A percentile compares a stretch with the other conserved stretches of the same genome.
Evolutionary conservation across 164 flowering plant species (phyloP).

Genomic region (Liquidambar formosana): DNA sequence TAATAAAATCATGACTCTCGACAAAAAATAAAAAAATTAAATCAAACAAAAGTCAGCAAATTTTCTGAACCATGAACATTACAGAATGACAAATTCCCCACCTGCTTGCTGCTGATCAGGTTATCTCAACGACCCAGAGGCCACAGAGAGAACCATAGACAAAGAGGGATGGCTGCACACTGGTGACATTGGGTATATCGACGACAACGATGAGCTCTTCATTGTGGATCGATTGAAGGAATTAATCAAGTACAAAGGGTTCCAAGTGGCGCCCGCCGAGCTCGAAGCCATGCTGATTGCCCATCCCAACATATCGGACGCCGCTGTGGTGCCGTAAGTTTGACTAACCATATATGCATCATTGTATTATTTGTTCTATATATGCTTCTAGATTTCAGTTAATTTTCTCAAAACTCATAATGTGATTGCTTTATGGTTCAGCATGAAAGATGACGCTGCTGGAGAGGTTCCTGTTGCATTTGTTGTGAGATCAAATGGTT

Average conservation of each 20-base stretch:
- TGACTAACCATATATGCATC: neutral
- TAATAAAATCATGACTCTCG: too few relatives aligned
- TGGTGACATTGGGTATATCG: conserved; percentile 85
- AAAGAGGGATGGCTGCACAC: conserved; percentile 91
- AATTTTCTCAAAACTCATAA: neutral
- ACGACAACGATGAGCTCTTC: conserved; percentile 88
- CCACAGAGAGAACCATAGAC: conserved; percentile 80
- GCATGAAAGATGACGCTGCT: conserved; percentile 84
- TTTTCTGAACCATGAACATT: too few relatives aligned
- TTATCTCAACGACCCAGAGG: conserved; percentile 77
- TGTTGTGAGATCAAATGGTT: conserved; percentile 77
- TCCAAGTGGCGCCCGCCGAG: conserved; percentile 97
- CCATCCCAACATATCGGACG: conserved; percentile 73
- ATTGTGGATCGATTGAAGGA: conserved; percentile 90
- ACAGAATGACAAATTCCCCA: too few relatives aligned
- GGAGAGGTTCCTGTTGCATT: conserved; percentile 96
- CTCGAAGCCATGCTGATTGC: conserved; percentile 76
- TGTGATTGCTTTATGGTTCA: conserved; percentile 18
- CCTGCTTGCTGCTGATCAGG: conserved; percentile 45
- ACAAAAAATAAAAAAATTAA: too few relatives aligned
- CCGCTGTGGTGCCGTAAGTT: conserved; percentile 90
- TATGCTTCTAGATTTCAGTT: neutral
- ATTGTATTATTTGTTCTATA: neutral
- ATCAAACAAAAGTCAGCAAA: too few relatives aligned
- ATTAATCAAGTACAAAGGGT: conserved; percentile 90